These are phyloP conservation scores for Fennellomyces sp. DNA, from an alignment of 371 early-diverging fungal genomes.

Conservation along the genomic window DNA sequence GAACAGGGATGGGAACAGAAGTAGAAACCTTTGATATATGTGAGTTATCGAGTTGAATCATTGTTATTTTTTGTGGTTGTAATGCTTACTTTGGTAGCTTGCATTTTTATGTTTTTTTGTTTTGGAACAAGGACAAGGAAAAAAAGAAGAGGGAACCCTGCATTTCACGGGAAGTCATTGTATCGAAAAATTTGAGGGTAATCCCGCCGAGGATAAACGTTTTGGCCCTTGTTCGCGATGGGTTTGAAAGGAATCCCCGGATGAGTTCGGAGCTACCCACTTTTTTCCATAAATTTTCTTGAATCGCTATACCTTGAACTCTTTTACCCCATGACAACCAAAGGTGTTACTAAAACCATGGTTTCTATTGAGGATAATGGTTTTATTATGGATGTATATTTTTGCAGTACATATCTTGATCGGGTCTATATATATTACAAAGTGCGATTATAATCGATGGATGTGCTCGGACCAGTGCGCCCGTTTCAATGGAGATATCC, in stretches of 20 bases:
- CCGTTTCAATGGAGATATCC: conserved; percentile 3
- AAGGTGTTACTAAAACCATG: too few relatives aligned
- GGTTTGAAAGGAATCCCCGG: conserved; percentile 4
- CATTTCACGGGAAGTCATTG: not conserved
- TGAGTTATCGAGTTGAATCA: too few relatives aligned
- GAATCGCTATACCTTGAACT: not conserved
- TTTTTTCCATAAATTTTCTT: not conserved
- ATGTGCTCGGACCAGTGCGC: not conserved
- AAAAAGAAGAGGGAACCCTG: not conserved
- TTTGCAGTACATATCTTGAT: too few relatives aligned
- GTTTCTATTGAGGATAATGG: too few relatives aligned
- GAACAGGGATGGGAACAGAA: conserved; percentile 43
- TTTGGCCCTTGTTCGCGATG: not conserved
- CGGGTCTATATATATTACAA: too few relatives aligned
- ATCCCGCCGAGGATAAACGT: conserved; percentile 6
- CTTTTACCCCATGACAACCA: too few relatives aligned
- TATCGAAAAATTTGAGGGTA: not conserved
- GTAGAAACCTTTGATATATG: too few relatives aligned
- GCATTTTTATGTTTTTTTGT: not conserved
- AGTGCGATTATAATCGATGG: too few relatives aligned
- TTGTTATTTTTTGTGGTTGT: too few relatives aligned
- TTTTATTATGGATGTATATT: too few relatives aligned
- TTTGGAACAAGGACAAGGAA: not conserved
- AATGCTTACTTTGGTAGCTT: not conserved
- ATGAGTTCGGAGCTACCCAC: not conserved